Evolutionary conservation across 2,329 filamentous ascomycete species (phyloP), one percentile per base, ranked within the genome.

Genomic region (Phialophora expanda): DNA sequence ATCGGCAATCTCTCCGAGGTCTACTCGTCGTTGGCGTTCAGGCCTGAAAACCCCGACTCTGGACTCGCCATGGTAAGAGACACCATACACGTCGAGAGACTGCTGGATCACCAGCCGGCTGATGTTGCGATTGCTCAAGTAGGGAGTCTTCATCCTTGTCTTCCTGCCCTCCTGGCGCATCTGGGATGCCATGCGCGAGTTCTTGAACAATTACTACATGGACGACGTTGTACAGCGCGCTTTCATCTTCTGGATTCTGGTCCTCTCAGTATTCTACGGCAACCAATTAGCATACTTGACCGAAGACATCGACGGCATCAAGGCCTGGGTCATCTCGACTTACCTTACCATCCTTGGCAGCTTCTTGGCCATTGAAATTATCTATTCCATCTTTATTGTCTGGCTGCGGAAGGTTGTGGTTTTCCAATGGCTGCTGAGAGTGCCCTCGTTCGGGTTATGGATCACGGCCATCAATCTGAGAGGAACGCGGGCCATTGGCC

Each of bases 161-260:
- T 80, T 83, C 48, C 75, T 80, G 12, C 81, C 81, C 8, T 80
- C 81, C 62, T 83, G 81, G 81, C 79, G 83, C 65, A 80, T 83
- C 58, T 84, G 81, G 82, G 78, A 76, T 44, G 82, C 83, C 65
- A 75, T 83, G 22, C 79, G 81, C 65, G 82, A 83, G 72, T 75
- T 84, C 64, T 83, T 84, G 81, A 84, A 84, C 73, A 82, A 80
- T 9, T 84, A 82, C 74, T 84, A 83, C 72, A 83, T 81, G 62
- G 81, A 84, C 66, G 82, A 84, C 66, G 71, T 84, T 24, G 66
- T 77, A 1, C 82, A 84, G 69, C 79, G 82, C 6, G 71, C 82
- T 26, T 71, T 81, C 41, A 81, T 83, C 61, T 75, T 83, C 20
- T 83, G 81, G 80, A 76, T 83, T 62, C 83, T 83, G 81, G 78